Evolutionary conservation across 768 basidiomycete genomes (phyloP).

Genomic region (Boletales sp.): DNA sequence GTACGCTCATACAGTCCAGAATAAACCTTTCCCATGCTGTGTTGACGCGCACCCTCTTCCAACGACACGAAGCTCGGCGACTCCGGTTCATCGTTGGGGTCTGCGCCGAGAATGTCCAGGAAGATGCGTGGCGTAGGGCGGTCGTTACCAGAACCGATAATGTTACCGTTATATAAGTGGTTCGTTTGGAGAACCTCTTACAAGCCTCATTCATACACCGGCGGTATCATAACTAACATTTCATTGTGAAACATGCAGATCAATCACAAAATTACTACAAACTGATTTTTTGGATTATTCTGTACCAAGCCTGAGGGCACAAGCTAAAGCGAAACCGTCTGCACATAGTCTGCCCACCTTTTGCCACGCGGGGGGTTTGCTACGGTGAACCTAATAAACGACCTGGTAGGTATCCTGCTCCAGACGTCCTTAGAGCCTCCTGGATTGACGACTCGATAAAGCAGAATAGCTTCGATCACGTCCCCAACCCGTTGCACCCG

Average conservation of each 20-base stretch:
- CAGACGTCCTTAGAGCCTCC: not conserved
- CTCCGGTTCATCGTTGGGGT: conserved; percentile 90
- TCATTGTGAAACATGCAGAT: no score
- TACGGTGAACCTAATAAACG: not conserved
- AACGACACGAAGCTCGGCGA: conserved; percentile 91
- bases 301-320: no score
- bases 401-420: not conserved
- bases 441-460: not conserved
- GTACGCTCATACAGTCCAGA: conserved; percentile 92
- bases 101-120: conserved; percentile 92
- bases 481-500: not conserved
- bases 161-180: no score
- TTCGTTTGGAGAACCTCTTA: no score
- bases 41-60: conserved; percentile 92
- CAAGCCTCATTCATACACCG: no score
- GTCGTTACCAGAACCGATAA: conserved; percentile 96
- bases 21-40: conserved; percentile 98
- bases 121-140: conserved; percentile 95
- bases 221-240: no score
- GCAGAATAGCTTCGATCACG: not conserved
- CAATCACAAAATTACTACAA: no score
- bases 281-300: no score
- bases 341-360: not conserved
- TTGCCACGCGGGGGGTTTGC: not conserved
- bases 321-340: not conserved